These are phyloP conservation scores for Dovyalis caffra DNA, from an alignment of 345 rosid species.

Conservation along the genomic window DNA sequence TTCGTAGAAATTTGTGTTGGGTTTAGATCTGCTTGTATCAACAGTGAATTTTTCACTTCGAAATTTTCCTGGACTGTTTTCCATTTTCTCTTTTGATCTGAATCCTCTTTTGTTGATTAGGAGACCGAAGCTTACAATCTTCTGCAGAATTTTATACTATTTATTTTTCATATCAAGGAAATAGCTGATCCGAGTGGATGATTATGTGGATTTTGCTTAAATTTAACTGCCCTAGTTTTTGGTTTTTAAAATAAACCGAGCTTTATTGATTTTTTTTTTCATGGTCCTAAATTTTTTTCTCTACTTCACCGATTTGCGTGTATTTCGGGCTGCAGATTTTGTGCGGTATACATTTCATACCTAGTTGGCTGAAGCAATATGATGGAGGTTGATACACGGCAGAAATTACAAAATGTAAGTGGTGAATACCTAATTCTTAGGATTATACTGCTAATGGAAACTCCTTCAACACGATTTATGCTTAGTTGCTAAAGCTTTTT, in stretches of 20 bases:
- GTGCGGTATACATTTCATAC: slow-evolving; percentile 11
- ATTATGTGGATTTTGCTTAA: neutral
- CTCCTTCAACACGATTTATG: neutral
- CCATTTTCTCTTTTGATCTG: neutral
- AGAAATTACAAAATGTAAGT: slow-evolving; percentile 29
- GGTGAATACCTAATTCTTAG: neutral
- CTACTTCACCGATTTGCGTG: neutral
- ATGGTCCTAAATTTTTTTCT: neutral
- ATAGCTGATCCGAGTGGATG: neutral
- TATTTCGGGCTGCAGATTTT: slow-evolving; percentile 12
- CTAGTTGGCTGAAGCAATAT: slow-evolving; percentile 5
- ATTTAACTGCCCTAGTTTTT: neutral
- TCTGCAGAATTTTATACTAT: neutral
- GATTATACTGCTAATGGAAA: neutral
- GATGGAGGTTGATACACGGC: slow-evolving; percentile 27
- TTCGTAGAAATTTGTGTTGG: neutral
- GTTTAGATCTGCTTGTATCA: neutral
- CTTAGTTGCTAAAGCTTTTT: neutral
- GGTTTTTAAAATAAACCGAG: neutral
- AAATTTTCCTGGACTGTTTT: neutral
- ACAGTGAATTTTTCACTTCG: neutral
- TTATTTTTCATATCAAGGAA: neutral
- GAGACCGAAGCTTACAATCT: neutral
- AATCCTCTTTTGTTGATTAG: neutral
- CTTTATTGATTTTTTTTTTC: slow-evolving; percentile 4